Percentiles rank a stretch among this genome's conserved stretches.
These are phyloP conservation scores for Thermochaetoides thermophila DNA, from an alignment of 495 filamentous ascomycete species.

Conservation along the genomic window DNA sequence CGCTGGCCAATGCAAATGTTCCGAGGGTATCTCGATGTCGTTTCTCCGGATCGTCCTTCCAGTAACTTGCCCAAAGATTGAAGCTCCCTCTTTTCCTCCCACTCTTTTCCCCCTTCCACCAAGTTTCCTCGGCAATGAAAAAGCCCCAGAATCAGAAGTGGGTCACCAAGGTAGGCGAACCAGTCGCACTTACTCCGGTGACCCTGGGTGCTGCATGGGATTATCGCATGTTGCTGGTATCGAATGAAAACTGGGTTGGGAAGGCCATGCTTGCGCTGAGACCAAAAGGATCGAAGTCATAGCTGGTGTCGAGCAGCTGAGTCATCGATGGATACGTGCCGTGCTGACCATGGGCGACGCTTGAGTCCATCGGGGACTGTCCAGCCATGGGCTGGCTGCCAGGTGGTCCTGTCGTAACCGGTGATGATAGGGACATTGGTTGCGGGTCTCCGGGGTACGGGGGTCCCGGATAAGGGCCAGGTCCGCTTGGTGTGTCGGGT, in stretches of 20 bases:
- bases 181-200: no score
- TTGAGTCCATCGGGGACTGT: conserved; percentile 20
- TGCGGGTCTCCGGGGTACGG: conserved; percentile 30
- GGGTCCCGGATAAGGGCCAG: conserved; percentile 48
- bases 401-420: conserved; percentile 23
- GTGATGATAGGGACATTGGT: conserved; percentile 26
- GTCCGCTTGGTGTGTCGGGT: conserved; percentile 49
- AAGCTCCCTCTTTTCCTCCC: background rate
- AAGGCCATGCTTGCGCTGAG: conserved; percentile 89
- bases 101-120: background rate
- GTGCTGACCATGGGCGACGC: conserved; percentile 22
- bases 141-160: no score
- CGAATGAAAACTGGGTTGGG: conserved; percentile 76
- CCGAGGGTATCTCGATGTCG: conserved; percentile 8
- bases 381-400: conserved; percentile 11
- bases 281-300: conserved; percentile 84
- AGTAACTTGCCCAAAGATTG: conserved; percentile 1
- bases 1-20: conserved; percentile 7
- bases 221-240: conserved; percentile 45
- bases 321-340: conserved; percentile 43
- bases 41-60: conserved; percentile 2
- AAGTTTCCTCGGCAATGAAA: no score
- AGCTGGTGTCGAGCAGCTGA: conserved; percentile 60
- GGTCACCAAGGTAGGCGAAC: no score
- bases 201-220: no score